Evolutionary conservation across 257 asterid species (phyloP).

Genomic region (Pogostemon cablin): DNA sequence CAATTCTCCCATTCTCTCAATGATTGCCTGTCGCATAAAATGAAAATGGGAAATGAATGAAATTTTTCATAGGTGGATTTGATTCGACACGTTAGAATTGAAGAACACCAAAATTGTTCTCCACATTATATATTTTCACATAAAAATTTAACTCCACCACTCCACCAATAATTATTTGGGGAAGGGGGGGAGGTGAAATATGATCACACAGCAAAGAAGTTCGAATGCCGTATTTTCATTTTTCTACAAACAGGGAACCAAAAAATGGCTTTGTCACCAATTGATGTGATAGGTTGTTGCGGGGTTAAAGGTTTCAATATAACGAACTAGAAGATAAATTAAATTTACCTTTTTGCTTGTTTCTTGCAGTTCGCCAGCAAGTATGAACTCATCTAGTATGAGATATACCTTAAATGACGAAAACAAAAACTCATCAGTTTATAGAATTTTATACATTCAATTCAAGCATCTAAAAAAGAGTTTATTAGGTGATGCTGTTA

Average conservation of each 20-base stretch:
- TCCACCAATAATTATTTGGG: neutral
- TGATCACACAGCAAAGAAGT: neutral
- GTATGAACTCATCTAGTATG: conserved; percentile 93
- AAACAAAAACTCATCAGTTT: conserved; percentile 27
- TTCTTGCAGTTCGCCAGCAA: conserved; percentile 98
- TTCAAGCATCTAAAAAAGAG: neutral
- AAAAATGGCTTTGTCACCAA: neutral
- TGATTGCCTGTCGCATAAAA: conserved; percentile 63
- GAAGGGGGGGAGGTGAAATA: neutral
- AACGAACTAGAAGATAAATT: neutral
- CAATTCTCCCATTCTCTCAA: conserved; percentile 95
- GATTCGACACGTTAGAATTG: neutral
- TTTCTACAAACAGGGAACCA: neutral
- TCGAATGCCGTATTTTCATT: neutral
- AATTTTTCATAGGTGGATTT: neutral
- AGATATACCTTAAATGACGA: conserved; percentile 69
- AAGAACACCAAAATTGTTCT: neutral
- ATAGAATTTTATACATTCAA: neutral
- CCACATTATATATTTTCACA: neutral
- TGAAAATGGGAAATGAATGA: neutral
- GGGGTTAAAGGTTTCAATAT: neutral
- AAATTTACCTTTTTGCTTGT: conserved; percentile 86
- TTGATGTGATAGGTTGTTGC: neutral
- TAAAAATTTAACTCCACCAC: neutral
- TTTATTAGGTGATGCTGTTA: neutral